phyloP scores from a whole-genome alignment of 495 filamentous ascomycete species.

The Durotheca rogersii region DNA sequence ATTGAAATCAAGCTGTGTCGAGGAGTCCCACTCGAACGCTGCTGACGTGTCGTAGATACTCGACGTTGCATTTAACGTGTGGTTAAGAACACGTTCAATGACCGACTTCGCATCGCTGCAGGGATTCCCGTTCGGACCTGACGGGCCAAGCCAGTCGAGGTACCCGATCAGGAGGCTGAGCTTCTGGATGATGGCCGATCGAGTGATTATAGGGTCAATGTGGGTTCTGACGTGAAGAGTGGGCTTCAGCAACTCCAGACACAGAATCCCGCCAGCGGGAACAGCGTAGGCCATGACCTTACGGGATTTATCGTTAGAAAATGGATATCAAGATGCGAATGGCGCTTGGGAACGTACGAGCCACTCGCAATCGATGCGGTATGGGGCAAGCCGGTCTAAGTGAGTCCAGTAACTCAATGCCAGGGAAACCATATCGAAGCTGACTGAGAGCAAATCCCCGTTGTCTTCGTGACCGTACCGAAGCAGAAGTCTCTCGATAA shows the following conservation, averaged over 20 bases:
- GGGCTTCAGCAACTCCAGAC: slow-evolving; percentile 62
- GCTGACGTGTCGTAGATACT: slow-evolving; percentile 21
- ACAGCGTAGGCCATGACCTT: slow-evolving; percentile 57
- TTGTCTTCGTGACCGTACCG: slow-evolving; percentile 53
- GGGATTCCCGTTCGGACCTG: slow-evolving; percentile 54
- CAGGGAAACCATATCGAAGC: slow-evolving; percentile 51
- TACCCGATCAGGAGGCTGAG: slow-evolving; percentile 63
- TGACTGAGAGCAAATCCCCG: slow-evolving; percentile 53
- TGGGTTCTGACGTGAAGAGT: slow-evolving; percentile 44
- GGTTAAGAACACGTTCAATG: slow-evolving; percentile 50
- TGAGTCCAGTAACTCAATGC: slow-evolving; percentile 44
- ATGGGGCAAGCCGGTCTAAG: slow-evolving; percentile 49
- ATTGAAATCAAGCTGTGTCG: slow-evolving; percentile 33
- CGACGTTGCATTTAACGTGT: slow-evolving; percentile 38
- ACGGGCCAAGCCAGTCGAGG: slow-evolving; percentile 57
- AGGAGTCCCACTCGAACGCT: slow-evolving; percentile 24
- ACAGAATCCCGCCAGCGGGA: slow-evolving; percentile 59
- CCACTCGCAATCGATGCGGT: slow-evolving; percentile 57
- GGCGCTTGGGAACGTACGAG: slow-evolving; percentile 46
- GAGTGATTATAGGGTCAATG: slow-evolving; percentile 44
- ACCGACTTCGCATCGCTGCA: slow-evolving; percentile 49
- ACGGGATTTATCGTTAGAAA: slow-evolving; percentile 27
- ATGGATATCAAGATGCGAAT: not conserved
- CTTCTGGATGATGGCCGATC: slow-evolving; percentile 63
- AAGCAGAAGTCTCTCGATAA: slow-evolving; percentile 58